A percentile compares a stretch with the other conserved stretches of the same genome.
Conservation (phyloP, 2,329 filamentous ascomycete genomes). For the Apiospora saccharicola region DNA sequence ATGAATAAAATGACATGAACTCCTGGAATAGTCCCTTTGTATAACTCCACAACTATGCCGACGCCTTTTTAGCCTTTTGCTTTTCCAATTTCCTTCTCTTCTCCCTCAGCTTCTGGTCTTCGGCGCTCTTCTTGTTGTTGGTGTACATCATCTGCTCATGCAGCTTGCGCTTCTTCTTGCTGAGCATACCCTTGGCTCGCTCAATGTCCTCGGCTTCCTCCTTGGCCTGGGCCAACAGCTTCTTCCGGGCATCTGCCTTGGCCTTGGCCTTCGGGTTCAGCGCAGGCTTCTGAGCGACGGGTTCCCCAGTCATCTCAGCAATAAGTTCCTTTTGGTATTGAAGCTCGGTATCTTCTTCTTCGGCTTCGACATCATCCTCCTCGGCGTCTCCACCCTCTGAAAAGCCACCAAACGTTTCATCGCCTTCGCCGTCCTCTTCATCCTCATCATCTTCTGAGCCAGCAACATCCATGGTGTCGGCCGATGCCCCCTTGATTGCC, state of each 20-base stretch:
- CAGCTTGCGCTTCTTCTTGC: conserved; percentile 96
- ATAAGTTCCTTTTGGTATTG: conserved; percentile 90
- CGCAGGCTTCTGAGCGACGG: conserved; percentile 56
- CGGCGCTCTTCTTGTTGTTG: conserved; percentile 90
- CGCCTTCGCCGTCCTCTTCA: conserved; percentile 49
- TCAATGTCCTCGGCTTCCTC: conserved; percentile 88
- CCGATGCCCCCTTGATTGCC: conserved; percentile 49
- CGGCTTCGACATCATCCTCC: conserved; percentile 60
- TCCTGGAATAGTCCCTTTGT: conserved; percentile 23
- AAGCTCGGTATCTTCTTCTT: conserved; percentile 66
- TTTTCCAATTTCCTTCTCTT: conserved; percentile 93
- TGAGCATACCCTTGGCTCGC: conserved; percentile 96
- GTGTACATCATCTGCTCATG: conserved; percentile 97
- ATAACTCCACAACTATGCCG: conserved; percentile 35
- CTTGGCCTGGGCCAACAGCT: conserved; percentile 72
- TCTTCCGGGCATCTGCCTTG: conserved; percentile 75
- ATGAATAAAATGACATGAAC: conserved; percentile 13
- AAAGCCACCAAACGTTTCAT: conserved; percentile 57
- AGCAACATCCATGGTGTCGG: conserved; percentile 58
- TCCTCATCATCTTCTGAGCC: conserved; percentile 56
- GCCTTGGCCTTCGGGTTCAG: conserved; percentile 64
- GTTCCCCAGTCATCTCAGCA: conserved; percentile 82
- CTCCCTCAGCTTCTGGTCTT: conserved; percentile 83
- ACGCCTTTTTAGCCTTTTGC: conserved; percentile 46
- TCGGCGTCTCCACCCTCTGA: conserved; percentile 53